Conservation (phyloP, 164 flowering plant genomes). For the Tetrastigma voinierianum region DNA sequence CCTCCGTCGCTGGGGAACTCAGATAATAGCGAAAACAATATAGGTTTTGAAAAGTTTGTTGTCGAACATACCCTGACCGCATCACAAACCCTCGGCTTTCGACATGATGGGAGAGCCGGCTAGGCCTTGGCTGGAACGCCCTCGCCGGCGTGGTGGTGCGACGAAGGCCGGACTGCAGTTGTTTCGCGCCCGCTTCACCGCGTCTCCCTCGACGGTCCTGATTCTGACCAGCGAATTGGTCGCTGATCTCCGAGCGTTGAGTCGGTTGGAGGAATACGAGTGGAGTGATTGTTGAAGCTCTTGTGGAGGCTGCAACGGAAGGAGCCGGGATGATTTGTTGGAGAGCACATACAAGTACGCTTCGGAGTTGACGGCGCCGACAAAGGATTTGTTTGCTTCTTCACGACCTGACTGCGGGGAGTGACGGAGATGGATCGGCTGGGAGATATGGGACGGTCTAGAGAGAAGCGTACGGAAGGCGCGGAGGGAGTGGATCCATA, state of each 20-base stretch:
- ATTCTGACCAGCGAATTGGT: slow-evolving; percentile 83
- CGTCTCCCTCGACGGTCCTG: slow-evolving; percentile 89
- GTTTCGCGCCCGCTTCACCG: slow-evolving; percentile 73
- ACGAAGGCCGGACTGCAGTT: slow-evolving; percentile 80
- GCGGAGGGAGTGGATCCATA: slow-evolving; percentile 15
- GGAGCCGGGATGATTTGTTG: slow-evolving; percentile 86
- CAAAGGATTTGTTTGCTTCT: slow-evolving; percentile 2
- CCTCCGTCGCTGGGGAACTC: slow-evolving; percentile 8
- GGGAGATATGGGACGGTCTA: slow-evolving; percentile 39
- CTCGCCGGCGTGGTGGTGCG: slow-evolving; percentile 68
- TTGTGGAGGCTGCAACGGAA: slow-evolving; percentile 84
- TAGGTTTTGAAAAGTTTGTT: background rate
- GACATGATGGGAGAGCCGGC: slow-evolving; percentile 77
- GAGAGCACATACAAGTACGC: slow-evolving; percentile 77
- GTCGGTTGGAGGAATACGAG: slow-evolving; percentile 44
- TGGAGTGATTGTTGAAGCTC: slow-evolving; percentile 10
- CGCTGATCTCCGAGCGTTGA: slow-evolving; percentile 79
- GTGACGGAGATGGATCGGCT: slow-evolving; percentile 32
- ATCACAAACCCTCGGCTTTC: slow-evolving; percentile 33
- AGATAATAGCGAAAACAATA: background rate
- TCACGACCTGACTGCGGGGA: slow-evolving; percentile 9
- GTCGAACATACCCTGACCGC: slow-evolving; percentile 6
- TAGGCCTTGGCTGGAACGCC: slow-evolving; percentile 68
- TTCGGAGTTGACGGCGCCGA: slow-evolving; percentile 19
- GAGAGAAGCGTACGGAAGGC: slow-evolving; percentile 29